Percentiles rank a stretch among this genome's conserved stretches.
Conservation (phyloP, 208 protist species). For the Porcisia deanei region DNA sequence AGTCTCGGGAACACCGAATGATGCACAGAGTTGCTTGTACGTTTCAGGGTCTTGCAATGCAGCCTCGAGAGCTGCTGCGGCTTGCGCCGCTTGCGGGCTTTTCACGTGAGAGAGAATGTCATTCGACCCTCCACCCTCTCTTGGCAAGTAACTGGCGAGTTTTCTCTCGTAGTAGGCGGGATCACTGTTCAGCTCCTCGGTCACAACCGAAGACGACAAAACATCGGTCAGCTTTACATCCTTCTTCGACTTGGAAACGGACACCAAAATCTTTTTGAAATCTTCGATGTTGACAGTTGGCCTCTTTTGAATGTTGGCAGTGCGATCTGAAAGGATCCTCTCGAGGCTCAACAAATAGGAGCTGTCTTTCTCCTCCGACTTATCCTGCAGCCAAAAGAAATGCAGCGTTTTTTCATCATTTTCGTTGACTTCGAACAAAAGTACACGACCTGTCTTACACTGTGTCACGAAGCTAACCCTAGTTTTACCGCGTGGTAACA, state of each 20-base stretch:
- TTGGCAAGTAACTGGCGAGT: conserved; percentile 46
- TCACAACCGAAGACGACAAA: conserved; percentile 50
- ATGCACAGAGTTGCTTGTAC: conserved; percentile 50
- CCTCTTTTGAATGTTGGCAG: not conserved
- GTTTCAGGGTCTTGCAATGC: conserved; percentile 52
- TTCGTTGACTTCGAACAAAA: conserved; percentile 59
- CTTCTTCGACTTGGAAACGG: conserved; percentile 38
- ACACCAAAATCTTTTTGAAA: conserved; percentile 63
- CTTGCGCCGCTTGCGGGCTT: conserved; percentile 60
- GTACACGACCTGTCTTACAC: conserved; percentile 74
- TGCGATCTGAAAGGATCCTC: conserved; percentile 32
- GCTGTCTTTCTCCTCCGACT: conserved; percentile 66
- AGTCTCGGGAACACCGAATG: conserved; percentile 53
- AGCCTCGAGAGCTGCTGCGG: conserved; percentile 40
- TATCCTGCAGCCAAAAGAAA: conserved; percentile 91
- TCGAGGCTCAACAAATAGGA: conserved; percentile 52
- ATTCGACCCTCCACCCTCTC: conserved; percentile 27
- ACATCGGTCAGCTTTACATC: conserved; percentile 38
- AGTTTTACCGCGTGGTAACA: conserved; percentile 31
- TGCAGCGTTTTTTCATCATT: conserved; percentile 27
- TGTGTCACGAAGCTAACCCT: conserved; percentile 54
- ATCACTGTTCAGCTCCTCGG: conserved; percentile 55
- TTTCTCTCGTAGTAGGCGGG: conserved; percentile 56
- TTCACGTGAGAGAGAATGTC: conserved; percentile 66
- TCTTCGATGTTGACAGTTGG: conserved; percentile 42